Conservation (phyloP, 192 early-diverging fungal species). For the Chytriomyces confervae region DNA sequence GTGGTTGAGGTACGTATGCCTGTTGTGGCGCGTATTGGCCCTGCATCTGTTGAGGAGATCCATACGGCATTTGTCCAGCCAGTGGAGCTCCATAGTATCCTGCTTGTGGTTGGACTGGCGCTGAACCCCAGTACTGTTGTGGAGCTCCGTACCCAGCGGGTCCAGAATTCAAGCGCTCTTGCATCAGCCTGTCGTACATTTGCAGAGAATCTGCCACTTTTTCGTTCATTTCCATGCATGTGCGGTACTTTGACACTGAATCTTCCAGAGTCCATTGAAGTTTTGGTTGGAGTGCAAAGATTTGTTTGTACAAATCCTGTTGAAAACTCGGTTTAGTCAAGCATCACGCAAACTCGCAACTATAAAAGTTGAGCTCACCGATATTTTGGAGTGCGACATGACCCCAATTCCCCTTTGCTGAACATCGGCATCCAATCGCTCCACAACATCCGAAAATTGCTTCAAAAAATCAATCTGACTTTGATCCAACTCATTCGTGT, state of each 20-base stretch:
- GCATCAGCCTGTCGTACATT: conserved; percentile 87
- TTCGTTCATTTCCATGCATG: conserved; percentile 79
- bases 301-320: conserved; percentile 76
- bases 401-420: conserved; percentile 69
- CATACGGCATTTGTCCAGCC: neutral
- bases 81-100: conserved; percentile 20
- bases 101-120: neutral
- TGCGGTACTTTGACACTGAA: conserved; percentile 77
- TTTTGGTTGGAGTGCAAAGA: conserved; percentile 85
- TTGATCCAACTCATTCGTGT: conserved; percentile 66
- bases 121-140: conserved; percentile 7
- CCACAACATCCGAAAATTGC: conserved; percentile 86
- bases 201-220: conserved; percentile 81
- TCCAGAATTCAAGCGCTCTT: conserved; percentile 58
- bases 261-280: conserved; percentile 75
- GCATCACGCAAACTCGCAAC: too few species aligned
- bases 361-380: conserved; percentile 9
- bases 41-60: neutral
- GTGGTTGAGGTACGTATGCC: conserved; percentile 21
- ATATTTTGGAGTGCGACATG: conserved; percentile 62
- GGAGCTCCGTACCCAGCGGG: neutral
- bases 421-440: conserved; percentile 72
- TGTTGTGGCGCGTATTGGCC: neutral
- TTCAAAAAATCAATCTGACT: conserved; percentile 89
- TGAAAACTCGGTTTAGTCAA: too few species aligned